Percentiles rank a stretch among this genome's conserved stretches.
phyloP scores from a whole-genome alignment of 1,139 yeast species.

The Sugiyamaella grinbergsii region DNA sequence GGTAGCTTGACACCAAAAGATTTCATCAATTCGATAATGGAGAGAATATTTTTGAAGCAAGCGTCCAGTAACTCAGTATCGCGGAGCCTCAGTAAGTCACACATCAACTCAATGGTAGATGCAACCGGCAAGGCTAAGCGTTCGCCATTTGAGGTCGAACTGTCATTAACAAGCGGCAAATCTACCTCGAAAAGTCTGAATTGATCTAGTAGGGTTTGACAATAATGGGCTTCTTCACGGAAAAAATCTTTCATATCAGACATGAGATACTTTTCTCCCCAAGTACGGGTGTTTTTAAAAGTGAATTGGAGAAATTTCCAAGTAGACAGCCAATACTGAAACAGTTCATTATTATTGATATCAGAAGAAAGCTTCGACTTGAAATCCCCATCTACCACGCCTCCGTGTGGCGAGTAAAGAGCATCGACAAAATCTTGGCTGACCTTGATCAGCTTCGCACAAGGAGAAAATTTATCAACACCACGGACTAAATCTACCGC shows the following conservation, averaged over 20 bases:
- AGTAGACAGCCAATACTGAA: slow-evolving; percentile 60
- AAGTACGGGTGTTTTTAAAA: slow-evolving; percentile 64
- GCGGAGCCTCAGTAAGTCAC: slow-evolving; percentile 79
- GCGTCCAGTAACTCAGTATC: slow-evolving; percentile 73
- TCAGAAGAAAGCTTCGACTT: slow-evolving; percentile 33
- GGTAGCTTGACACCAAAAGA: slow-evolving; percentile 38
- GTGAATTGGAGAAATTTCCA: slow-evolving; percentile 76
- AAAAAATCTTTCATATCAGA: slow-evolving; percentile 73
- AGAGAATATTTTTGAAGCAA: slow-evolving; percentile 70
- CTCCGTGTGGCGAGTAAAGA: slow-evolving; percentile 66
- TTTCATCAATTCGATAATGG: slow-evolving; percentile 36
- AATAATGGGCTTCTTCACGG: slow-evolving; percentile 79
- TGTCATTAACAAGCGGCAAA: slow-evolving; percentile 42
- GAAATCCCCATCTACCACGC: slow-evolving; percentile 47
- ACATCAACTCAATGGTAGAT: slow-evolving; percentile 47
- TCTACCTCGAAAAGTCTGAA: slow-evolving; percentile 56
- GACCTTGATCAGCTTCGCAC: slow-evolving; percentile 73
- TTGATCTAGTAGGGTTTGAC: slow-evolving; percentile 66
- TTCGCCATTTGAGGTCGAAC: slow-evolving; percentile 29
- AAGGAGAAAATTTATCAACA: slow-evolving; percentile 64
- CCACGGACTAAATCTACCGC: slow-evolving; percentile 50
- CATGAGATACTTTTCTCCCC: slow-evolving; percentile 67
- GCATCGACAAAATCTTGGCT: slow-evolving; percentile 71
- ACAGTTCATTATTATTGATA: slow-evolving; percentile 34
- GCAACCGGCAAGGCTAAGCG: slow-evolving; percentile 35